Evolutionary conservation across 1,139 yeast genomes (phyloP).

Genomic region (Blastobotrys persicus): DNA sequence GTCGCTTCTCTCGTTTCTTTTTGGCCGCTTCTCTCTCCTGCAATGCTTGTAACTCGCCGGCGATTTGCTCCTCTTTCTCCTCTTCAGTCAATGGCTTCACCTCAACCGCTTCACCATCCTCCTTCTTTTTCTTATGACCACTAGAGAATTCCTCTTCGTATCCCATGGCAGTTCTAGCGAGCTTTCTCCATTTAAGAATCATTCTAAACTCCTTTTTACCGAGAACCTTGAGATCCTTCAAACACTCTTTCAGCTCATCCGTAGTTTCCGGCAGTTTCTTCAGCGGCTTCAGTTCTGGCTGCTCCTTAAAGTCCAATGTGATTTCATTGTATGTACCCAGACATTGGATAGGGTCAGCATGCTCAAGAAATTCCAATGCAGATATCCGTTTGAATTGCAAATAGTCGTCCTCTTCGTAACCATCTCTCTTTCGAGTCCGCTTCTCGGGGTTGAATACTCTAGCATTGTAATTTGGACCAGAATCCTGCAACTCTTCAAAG

Average conservation of each 20-base stretch:
- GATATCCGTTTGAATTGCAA: conserved; percentile 70
- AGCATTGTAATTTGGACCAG: conserved; percentile 74
- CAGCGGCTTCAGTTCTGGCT: conserved; percentile 69
- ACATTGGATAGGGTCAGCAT: conserved; percentile 79
- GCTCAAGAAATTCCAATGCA: conserved; percentile 72
- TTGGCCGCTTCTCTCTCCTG: conserved; percentile 68
- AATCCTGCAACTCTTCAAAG: conserved; percentile 79
- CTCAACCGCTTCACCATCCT: conserved; percentile 19
- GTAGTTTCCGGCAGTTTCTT: conserved; percentile 73
- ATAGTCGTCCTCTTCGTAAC: conserved; percentile 95
- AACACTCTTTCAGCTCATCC: conserved; percentile 72
- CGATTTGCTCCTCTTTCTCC: conserved; percentile 87
- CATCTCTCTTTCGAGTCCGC: conserved; percentile 87
- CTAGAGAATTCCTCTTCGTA: conserved; percentile 45
- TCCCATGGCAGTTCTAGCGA: conserved; percentile 76
- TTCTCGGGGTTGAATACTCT: conserved; percentile 92
- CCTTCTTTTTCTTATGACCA: conserved; percentile 31
- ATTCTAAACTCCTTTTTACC: conserved; percentile 90
- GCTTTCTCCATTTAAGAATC: conserved; percentile 82
- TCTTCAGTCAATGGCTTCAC: conserved; percentile 57
- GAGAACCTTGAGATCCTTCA: conserved; percentile 86
- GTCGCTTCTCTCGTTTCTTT: conserved; percentile 75
- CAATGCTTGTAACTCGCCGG: conserved; percentile 72
- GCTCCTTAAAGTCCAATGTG: conserved; percentile 53
- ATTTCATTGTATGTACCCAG: conserved; percentile 58